A percentile compares a stretch with the other conserved stretches of the same genome.
These are phyloP conservation scores for Metschnikowia corniflorae DNA, from an alignment of 805 yeast genomes.

Conservation along the genomic window DNA sequence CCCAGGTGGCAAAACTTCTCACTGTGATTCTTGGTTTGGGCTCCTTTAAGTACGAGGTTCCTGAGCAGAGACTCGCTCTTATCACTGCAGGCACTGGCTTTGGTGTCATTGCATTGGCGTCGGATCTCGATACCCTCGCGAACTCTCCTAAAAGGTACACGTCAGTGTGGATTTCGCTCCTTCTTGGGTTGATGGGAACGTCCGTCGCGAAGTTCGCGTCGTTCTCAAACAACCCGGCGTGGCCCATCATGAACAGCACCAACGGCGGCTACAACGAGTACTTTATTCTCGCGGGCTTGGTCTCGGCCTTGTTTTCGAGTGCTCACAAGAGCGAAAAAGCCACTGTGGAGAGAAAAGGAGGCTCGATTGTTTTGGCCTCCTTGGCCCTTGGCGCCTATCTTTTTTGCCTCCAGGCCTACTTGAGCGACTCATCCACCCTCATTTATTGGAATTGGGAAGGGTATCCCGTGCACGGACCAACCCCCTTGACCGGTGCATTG, in stretches of 20 bases:
- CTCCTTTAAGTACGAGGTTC: conserved; percentile 63
- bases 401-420: conserved; percentile 67
- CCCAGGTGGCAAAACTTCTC: conserved; percentile 51
- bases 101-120: conserved; percentile 55
- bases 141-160: conserved; percentile 29
- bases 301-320: conserved; percentile 64
- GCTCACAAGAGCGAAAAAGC: not conserved
- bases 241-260: conserved; percentile 87
- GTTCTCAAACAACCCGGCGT: conserved; percentile 87
- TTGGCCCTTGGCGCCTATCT: conserved; percentile 74
- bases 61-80: conserved; percentile 64
- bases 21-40: conserved; percentile 70
- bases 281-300: conserved; percentile 62
- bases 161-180: conserved; percentile 53
- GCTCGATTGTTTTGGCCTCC: conserved; percentile 50
- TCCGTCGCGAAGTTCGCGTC: conserved; percentile 70
- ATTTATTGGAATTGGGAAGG: conserved; percentile 98
- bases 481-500: conserved; percentile 82
- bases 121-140: conserved; percentile 43
- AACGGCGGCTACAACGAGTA: conserved; percentile 84
- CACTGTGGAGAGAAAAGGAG: conserved; percentile 24
- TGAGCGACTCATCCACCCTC: conserved; percentile 81
- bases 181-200: conserved; percentile 70
- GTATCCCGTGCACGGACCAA: conserved; percentile 79
- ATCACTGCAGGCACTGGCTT: conserved; percentile 66